Evolutionary conservation across 352 stramenopile species (phyloP), one percentile per base, ranked within the genome.

Genomic region (Globisporangium recalcitrans): DNA sequence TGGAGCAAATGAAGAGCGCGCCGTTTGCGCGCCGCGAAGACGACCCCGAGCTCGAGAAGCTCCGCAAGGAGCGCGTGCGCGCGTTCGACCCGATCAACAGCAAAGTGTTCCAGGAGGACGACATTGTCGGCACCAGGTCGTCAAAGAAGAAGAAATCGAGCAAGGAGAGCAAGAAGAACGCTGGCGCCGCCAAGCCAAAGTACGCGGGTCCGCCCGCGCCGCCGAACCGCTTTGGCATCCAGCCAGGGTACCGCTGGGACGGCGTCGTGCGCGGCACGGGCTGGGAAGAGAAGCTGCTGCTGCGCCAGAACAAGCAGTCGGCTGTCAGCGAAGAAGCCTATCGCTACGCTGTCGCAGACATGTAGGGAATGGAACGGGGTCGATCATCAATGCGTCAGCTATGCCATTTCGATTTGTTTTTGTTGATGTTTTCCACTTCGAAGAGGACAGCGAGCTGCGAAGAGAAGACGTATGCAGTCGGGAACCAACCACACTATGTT

Each of bases 191-290:
- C 22, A 91, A 91, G 44, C 82, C 79, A 0, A 85, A 81, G 54
- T 94, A 94, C 58, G 61, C 78, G 0, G 85, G 85, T 3, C 85
- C 85, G 13, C 80, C 79, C n/a, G 80, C 85, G 19, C 82, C 81
- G 26, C 74, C 81, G 29, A 94, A 94, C 57, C 83, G 85, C 29
- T 97, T 98, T 67, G 80, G 84, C 47, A 98, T 99, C 55, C 58
- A 70, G 27, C 97, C 97, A 26, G 97, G 97, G 22, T 99, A 99
- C 76, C 87, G 97, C n/a, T 99, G 97, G 97, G 97, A 99, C 73
- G 97, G 96, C 31, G 87, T 98, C 51, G 96, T 99, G 66, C 85
- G 97, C 16, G 91, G 97, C 29, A 99, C 97, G 60, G 94, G 90
- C 26, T 99, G 97, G 82, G 97, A 99, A 63, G 88, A 97, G 58